A percentile compares a stretch with the other conserved stretches of the same genome.
These are phyloP conservation scores for Trifolium dubium DNA, from an alignment of 306 rosid genomes.

Conservation along the genomic window DNA sequence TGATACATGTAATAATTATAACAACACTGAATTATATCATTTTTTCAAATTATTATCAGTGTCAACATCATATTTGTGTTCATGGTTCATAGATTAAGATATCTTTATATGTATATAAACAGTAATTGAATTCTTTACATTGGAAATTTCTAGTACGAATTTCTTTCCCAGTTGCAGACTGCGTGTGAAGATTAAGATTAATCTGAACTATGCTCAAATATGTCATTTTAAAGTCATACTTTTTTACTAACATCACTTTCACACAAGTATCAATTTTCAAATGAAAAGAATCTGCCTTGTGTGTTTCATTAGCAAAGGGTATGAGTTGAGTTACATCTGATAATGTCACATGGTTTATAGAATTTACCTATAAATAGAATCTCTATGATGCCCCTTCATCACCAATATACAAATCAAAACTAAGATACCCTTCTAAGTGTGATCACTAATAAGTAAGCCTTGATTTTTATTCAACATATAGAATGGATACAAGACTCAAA, in stretches of 20 bases:
- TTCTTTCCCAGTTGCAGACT: not conserved
- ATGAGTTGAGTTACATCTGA: not conserved
- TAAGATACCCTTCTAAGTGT: not conserved
- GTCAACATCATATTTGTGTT: no score
- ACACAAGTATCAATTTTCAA: constrained; percentile 35
- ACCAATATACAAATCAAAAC: constrained; percentile 5
- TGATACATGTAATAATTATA: no score
- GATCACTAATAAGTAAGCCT: constrained; percentile 23
- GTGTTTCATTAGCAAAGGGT: constrained; percentile 35
- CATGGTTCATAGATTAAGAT: no score
- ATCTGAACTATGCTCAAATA: constrained; percentile 28
- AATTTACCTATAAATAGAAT: constrained; percentile 52
- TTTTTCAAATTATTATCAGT: no score
- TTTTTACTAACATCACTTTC: constrained; percentile 31
- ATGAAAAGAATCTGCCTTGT: constrained; percentile 39
- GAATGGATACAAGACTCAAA: constrained; percentile 52
- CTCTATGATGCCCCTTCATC: constrained; percentile 39
- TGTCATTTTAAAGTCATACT: constrained; percentile 26
- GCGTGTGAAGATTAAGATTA: constrained; percentile 4
- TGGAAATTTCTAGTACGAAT: not conserved
- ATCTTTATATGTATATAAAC: not conserved
- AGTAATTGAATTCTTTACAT: constrained; percentile 25
- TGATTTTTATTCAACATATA: constrained; percentile 3
- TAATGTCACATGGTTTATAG: not conserved
- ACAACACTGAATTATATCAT: no score